Conservation (phyloP, 202 grass and related monocot genomes). For the Schoenoplectus triqueter region DNA sequence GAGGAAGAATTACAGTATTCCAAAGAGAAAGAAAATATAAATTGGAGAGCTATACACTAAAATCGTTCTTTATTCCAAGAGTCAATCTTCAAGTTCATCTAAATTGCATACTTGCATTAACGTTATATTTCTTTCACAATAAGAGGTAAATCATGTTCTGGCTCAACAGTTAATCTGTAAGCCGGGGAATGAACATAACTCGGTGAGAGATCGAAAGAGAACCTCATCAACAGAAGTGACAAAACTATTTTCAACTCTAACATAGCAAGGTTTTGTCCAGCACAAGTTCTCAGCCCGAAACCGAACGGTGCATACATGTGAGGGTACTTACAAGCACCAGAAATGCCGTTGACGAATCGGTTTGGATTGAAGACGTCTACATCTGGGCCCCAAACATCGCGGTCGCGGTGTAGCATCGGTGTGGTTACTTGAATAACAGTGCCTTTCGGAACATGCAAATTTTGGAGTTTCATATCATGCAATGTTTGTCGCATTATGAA, state of each 20-base stretch:
- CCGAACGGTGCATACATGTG: slow-evolving; percentile 77
- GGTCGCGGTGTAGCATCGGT: slow-evolving; percentile 57
- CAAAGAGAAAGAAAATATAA: no score
- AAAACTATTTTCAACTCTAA: slow-evolving; percentile 70
- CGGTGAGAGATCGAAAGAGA: slow-evolving; percentile 51
- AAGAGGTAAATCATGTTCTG: slow-evolving; percentile 58
- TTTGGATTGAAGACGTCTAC: slow-evolving; percentile 50
- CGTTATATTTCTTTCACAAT: slow-evolving; percentile 48
- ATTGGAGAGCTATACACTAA: no score
- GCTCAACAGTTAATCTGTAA: slow-evolving; percentile 63
- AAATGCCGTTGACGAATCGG: slow-evolving; percentile 55
- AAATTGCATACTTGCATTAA: slow-evolving; percentile 23
- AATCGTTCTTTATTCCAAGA: no score
- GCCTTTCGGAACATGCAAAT: slow-evolving; percentile 48
- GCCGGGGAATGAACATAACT: slow-evolving; percentile 54
- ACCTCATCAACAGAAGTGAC: slow-evolving; percentile 52
- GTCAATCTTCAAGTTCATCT: neutral
- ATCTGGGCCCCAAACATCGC: slow-evolving; percentile 52
- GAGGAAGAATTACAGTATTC: no score
- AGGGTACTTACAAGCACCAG: slow-evolving; percentile 47
- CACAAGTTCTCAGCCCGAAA: slow-evolving; percentile 54
- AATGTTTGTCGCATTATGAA: slow-evolving; percentile 56
- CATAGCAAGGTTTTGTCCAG: slow-evolving; percentile 77
- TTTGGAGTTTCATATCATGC: slow-evolving; percentile 49
- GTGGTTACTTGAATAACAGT: slow-evolving; percentile 51